These are phyloP conservation scores for Adansonia rubrostipa DNA, from an alignment of 441 rosid genomes.

Conservation along the genomic window DNA sequence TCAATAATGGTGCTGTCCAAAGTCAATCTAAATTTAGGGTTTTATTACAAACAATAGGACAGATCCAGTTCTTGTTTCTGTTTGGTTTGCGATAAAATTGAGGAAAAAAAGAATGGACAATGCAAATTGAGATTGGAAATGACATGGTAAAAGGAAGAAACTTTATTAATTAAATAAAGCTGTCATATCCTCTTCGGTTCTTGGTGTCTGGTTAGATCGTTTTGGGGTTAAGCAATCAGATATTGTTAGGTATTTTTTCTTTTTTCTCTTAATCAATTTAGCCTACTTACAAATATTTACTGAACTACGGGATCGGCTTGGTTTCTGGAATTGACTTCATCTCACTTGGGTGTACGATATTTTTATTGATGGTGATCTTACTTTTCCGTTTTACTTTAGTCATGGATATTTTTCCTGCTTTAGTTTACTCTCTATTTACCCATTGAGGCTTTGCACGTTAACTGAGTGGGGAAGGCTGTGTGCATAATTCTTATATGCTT, in stretches of 20 bases:
- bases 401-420: not conserved
- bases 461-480: not conserved
- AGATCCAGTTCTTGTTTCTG: constrained; percentile 35
- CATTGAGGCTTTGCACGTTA: not conserved
- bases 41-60: not conserved
- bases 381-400: not conserved
- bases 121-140: constrained; percentile 13
- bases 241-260: not conserved
- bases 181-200: not conserved
- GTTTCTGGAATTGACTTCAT: not conserved
- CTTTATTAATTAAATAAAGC: not conserved
- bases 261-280: not conserved
- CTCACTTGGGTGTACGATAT: not conserved
- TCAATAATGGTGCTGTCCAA: not conserved
- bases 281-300: not conserved
- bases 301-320: not conserved
- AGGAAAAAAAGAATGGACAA: not conserved
- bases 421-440: not conserved
- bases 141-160: not conserved
- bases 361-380: not conserved
- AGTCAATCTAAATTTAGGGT: constrained; percentile 32
- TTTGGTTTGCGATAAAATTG: constrained; percentile 6
- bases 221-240: not conserved
- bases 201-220: not conserved
- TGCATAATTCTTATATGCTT: not conserved